Evolutionary conservation across 192 early-diverging fungal genomes (phyloP), one percentile per base, ranked within the genome.

Genomic region (Glomus cerebriforme): DNA sequence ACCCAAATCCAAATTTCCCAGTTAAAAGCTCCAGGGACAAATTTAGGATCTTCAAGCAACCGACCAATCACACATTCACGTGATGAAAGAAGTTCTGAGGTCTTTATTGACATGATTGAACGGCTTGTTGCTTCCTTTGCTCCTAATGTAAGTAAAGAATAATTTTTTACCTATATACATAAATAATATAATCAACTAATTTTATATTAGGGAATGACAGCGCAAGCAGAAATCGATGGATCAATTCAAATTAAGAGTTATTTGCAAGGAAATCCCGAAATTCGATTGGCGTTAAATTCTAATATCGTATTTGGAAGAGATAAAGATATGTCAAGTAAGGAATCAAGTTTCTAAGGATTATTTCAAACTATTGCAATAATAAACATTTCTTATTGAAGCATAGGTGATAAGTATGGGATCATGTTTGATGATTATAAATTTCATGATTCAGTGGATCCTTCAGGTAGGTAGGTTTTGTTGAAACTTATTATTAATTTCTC

Each of bases 171-270:
- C n/a, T n/a, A n/a, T n/a, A n/a, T n/a, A n/a, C n/a, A n/a, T n/a
- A n/a, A n/a, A n/a, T n/a, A 22, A 34, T 22, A 60, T 13, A 60
- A 60, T 34, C 34, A n/a, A 59, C 22, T 19, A 7, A 43, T 74
- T 13, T 59, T 60, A 49, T 43, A 63, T 47, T 66, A 77, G 75
- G 75, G 75, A 66, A 77, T 77, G 75, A 77, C 75, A 77, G 43
- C 45, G 19, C 60, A 31, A 19, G n/a, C 75, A 17, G 75, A 77
- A 43, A 77, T 77, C 8, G 17, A 63, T 66, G 75, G 75, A 45
- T 37, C 35, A 49, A 77, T 77, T 27, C 34, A 77, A 49, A 19
- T 77, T 12, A 77, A 66, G 35, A 66, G 43, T 77, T 77, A 67
- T 54, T 43, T 77, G 31, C 39, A 47, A 66, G 43, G 26, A 43